A percentile compares a stretch with the other conserved stretches of the same genome.
These are phyloP conservation scores for Spathaspora gorwiae DNA, from an alignment of 805 yeast species.

Conservation along the genomic window DNA sequence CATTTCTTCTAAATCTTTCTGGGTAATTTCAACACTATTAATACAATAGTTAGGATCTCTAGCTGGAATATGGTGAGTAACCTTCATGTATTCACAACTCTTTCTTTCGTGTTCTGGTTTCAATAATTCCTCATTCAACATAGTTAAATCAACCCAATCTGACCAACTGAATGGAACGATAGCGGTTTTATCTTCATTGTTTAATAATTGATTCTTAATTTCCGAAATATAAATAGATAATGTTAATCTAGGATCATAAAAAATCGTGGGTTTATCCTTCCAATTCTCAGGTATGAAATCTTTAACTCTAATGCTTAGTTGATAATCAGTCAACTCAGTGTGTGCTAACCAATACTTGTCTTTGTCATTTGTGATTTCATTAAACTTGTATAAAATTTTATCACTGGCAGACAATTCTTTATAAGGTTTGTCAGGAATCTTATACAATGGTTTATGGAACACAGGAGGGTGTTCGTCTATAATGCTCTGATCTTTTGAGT, in stretches of 20 bases:
- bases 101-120: conserved; percentile 15
- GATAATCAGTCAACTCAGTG: conserved; percentile 18
- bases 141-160: conserved; percentile 50
- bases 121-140: conserved; percentile 26
- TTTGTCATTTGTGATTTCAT: conserved; percentile 16
- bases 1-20: conserved; percentile 16
- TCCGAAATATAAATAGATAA: conserved; percentile 44
- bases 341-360: conserved; percentile 25
- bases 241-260: conserved; percentile 56
- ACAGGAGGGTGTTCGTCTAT: neutral
- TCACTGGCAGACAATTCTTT: conserved; percentile 12
- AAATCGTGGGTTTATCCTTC: conserved; percentile 15
- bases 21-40: conserved; percentile 12
- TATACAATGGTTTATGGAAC: conserved; percentile 5
- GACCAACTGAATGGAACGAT: conserved; percentile 45
- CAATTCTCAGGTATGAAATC: conserved; percentile 17
- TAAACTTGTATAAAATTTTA: conserved; percentile 14
- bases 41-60: conserved; percentile 14
- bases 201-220: conserved; percentile 22
- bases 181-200: conserved; percentile 17
- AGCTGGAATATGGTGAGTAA: conserved; percentile 14
- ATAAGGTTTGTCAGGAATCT: conserved; percentile 14
- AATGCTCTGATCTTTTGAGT: neutral
- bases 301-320: conserved; percentile 12
- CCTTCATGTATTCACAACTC: conserved; percentile 19